phyloP scores from a whole-genome alignment of 495 filamentous ascomycete species.

The Talaromyces thailandensis region DNA sequence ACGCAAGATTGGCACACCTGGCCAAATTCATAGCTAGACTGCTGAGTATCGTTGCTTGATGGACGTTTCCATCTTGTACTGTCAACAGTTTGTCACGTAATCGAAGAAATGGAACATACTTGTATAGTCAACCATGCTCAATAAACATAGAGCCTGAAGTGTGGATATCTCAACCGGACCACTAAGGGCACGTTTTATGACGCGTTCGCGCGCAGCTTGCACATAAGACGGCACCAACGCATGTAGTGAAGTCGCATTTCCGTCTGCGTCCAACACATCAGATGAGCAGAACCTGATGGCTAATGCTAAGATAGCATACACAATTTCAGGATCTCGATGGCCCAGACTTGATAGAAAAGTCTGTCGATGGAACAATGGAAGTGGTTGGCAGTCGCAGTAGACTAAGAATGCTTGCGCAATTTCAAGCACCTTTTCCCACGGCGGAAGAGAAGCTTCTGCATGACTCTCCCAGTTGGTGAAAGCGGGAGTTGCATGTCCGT shows the following conservation, averaged over 20 bases:
- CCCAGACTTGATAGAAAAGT: slow-evolving; percentile 27
- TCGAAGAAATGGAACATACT: slow-evolving; percentile 16
- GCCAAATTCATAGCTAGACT: slow-evolving; percentile 39
- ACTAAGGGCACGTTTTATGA: slow-evolving; percentile 34
- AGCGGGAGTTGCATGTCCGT: neutral
- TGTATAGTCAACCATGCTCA: slow-evolving; percentile 39
- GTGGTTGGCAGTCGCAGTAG: slow-evolving; percentile 38
- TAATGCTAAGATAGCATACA: slow-evolving; percentile 33
- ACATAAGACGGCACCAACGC: slow-evolving; percentile 23
- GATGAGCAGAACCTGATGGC: slow-evolving; percentile 23
- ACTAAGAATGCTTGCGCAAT: slow-evolving; percentile 31
- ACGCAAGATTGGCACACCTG: slow-evolving; percentile 31
- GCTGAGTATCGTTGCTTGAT: slow-evolving; percentile 38
- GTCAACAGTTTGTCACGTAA: neutral
- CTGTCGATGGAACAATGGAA: slow-evolving; percentile 32
- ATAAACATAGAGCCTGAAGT: slow-evolving; percentile 34
- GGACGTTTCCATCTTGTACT: slow-evolving; percentile 34
- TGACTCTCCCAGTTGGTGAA: neutral
- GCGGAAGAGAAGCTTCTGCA: slow-evolving; percentile 15
- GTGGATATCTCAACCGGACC: slow-evolving; percentile 40
- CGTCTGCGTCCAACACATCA: slow-evolving; percentile 7
- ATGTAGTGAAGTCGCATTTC: neutral
- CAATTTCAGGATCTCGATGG: slow-evolving; percentile 28
- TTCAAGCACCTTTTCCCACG: slow-evolving; percentile 30
- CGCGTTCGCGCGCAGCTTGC: slow-evolving; percentile 31